Evolutionary conservation across 2,329 filamentous ascomycete genomes (phyloP).

Genomic region (Xylaria sp.): DNA sequence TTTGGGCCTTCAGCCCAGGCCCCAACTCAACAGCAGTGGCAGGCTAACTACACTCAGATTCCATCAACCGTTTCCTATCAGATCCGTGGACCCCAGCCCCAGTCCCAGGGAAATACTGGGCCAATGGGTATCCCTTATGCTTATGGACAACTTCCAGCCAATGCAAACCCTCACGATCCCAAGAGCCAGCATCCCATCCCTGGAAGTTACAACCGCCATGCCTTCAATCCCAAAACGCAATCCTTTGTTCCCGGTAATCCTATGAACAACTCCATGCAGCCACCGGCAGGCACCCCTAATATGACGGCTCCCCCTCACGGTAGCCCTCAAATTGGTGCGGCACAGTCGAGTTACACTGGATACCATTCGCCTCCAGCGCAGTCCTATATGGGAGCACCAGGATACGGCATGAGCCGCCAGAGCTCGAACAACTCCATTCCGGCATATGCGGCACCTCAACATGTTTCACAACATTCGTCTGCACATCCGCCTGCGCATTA

Average conservation of each 20-base stretch:
- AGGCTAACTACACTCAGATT: constrained; percentile 26
- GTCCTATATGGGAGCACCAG: constrained; percentile 39
- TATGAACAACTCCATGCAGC: constrained; percentile 42
- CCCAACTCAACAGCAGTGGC: constrained; percentile 34
- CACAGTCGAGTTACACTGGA: constrained; percentile 45
- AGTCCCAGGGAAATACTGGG: constrained; percentile 21
- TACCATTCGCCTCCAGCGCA: constrained; percentile 45
- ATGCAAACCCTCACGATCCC: constrained; percentile 63
- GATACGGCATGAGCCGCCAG: constrained; percentile 53
- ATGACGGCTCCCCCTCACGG: constrained; percentile 43
- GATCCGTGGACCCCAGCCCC: constrained; percentile 27
- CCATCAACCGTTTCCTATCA: constrained; percentile 26
- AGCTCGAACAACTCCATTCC: constrained; percentile 51
- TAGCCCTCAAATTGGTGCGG: constrained; percentile 49
- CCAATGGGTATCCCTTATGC: constrained; percentile 54
- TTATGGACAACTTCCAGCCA: constrained; percentile 71
- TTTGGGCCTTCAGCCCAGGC: constrained; percentile 35
- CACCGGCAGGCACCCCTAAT: constrained; percentile 44
- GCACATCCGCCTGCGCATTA: constrained; percentile 40
- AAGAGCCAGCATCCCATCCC: constrained; percentile 78
- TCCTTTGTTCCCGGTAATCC: constrained; percentile 71
- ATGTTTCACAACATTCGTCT: constrained; percentile 35
- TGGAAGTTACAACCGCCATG: constrained; percentile 75
- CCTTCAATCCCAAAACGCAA: constrained; percentile 92
- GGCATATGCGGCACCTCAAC: constrained; percentile 41